Evolutionary conservation across 768 basidiomycete genomes (phyloP).

Genomic region (Chalciporus chontae): DNA sequence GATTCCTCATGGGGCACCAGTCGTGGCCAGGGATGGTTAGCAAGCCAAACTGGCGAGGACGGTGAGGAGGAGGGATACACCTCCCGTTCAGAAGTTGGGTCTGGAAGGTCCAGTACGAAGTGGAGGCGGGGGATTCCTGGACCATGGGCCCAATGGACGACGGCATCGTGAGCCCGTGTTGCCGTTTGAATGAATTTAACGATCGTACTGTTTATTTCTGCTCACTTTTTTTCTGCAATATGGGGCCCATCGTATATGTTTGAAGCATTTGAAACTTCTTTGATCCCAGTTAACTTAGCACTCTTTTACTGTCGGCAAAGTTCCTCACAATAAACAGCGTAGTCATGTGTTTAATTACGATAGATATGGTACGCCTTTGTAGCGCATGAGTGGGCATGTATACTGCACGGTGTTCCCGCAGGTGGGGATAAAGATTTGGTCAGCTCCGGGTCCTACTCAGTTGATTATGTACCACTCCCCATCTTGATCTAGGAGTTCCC

Average conservation of each 20-base stretch:
- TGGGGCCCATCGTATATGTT: constrained; percentile 10
- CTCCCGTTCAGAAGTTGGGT: constrained; percentile 16
- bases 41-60: constrained; percentile 26
- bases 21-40: constrained; percentile 23
- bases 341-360: constrained; percentile 17
- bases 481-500: no score
- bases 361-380: constrained; percentile 22
- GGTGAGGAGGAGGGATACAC: constrained; percentile 25
- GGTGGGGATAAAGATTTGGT: no score
- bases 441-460: no score
- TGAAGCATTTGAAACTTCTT: neutral
- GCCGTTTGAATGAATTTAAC: neutral
- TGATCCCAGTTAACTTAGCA: constrained; percentile 2
- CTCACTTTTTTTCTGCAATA: constrained; percentile 8
- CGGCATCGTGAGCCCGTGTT: constrained; percentile 18
- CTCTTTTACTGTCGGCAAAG: constrained; percentile 3
- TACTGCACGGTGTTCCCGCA: no score
- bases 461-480: no score
- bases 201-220: constrained; percentile 1
- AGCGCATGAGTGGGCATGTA: no score
- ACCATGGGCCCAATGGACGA: constrained; percentile 31
- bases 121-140: constrained; percentile 33
- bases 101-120: constrained; percentile 21
- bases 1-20: constrained; percentile 21
- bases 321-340: constrained; percentile 10